Evolutionary conservation across 148 eudicot species (phyloP).

Genomic region (Talinum fruticosum): DNA sequence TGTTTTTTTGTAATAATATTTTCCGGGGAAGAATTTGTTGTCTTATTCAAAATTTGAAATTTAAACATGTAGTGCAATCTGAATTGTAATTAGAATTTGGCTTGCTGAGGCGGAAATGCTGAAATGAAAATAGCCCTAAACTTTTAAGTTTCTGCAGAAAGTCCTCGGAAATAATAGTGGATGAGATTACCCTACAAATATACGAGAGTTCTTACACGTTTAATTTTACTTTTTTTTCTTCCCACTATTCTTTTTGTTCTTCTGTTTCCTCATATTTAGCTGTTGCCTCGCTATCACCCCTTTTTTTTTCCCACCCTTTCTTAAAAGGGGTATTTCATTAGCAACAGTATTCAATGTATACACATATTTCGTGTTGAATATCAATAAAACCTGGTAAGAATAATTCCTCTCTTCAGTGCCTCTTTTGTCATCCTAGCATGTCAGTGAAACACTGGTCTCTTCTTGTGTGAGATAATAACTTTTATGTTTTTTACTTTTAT

Average conservation of each 20-base stretch:
- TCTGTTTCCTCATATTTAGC: not conserved
- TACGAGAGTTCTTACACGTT: not conserved
- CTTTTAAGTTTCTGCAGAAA: not conserved
- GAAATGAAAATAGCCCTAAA: not conserved
- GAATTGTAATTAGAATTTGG: not conserved
- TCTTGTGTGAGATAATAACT: not conserved
- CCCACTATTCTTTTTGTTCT: too few species aligned
- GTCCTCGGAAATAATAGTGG: not conserved
- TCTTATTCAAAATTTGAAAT: not conserved
- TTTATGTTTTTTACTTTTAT: not conserved
- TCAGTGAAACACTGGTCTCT: not conserved
- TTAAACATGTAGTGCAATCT: not conserved
- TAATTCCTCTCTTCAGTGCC: not conserved
- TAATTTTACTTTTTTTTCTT: not conserved
- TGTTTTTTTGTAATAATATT: not conserved
- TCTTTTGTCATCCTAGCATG: not conserved
- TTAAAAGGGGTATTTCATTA: not conserved
- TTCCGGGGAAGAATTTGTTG: not conserved
- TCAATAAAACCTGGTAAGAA: not conserved
- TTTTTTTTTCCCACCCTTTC: not conserved
- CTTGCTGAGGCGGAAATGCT: not conserved
- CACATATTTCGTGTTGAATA: not conserved
- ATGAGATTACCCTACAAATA: not conserved
- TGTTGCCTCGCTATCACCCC: too few species aligned
- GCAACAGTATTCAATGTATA: too few species aligned